Conservation (phyloP, 345 rosid species). For the Sonneratia alba region DNA sequence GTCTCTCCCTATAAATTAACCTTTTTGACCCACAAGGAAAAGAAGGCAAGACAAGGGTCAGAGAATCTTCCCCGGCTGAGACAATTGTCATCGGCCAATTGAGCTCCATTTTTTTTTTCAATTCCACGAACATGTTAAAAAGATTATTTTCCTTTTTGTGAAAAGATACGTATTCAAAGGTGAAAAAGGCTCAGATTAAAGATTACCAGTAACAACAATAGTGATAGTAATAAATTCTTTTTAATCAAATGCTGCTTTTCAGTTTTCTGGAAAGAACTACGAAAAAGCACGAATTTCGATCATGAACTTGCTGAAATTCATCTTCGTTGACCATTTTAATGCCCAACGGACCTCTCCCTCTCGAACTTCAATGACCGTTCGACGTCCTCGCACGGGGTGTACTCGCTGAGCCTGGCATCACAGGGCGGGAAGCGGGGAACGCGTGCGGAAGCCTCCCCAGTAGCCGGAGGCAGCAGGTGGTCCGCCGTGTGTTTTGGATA, state of each 20-base stretch:
- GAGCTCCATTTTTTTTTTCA: background rate
- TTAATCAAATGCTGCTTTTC: background rate
- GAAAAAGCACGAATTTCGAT: background rate
- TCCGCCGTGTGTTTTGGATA: slow-evolving; percentile 34
- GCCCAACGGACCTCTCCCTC: slow-evolving; percentile 20
- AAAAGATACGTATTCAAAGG: too few species aligned
- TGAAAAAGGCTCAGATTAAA: too few species aligned
- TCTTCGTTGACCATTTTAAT: too few species aligned
- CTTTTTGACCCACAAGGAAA: background rate
- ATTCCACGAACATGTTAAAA: background rate
- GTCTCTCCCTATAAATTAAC: slow-evolving; percentile 67
- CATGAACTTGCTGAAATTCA: background rate
- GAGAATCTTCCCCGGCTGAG: background rate
- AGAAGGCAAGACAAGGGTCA: background rate
- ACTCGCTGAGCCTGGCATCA: slow-evolving; percentile 33
- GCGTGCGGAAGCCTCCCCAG: background rate
- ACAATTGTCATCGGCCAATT: background rate
- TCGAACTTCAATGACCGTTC: slow-evolving; percentile 46
- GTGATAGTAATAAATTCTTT: background rate
- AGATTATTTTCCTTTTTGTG: too few species aligned
- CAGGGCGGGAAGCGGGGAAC: slow-evolving; percentile 45
- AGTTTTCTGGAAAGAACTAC: background rate
- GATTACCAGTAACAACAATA: background rate
- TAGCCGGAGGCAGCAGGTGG: slow-evolving; percentile 17
- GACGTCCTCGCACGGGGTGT: slow-evolving; percentile 71